phyloP scores from a whole-genome alignment of 2,329 filamentous ascomycete genomes.

The Arthrobotrys sinensis region DNA sequence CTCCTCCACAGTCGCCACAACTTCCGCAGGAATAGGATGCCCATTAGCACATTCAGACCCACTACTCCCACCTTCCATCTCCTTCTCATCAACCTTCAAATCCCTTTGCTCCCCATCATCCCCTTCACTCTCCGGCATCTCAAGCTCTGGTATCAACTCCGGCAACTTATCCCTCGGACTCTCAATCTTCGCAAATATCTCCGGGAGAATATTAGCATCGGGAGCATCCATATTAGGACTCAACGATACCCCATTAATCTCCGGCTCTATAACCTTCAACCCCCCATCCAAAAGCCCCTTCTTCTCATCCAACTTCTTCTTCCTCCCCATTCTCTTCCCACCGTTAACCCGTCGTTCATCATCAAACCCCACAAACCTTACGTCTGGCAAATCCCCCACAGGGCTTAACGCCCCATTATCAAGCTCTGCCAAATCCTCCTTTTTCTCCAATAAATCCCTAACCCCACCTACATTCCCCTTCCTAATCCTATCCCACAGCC shows the following conservation, averaged over 20 bases:
- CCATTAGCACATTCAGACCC: conserved; percentile 36
- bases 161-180: conserved; percentile 56
- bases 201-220: conserved; percentile 44
- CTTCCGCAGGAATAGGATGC: conserved; percentile 39
- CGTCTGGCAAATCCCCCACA: conserved; percentile 46
- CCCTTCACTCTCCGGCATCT: conserved; percentile 55
- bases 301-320: conserved; percentile 8
- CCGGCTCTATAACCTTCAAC: conserved; percentile 39
- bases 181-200: conserved; percentile 58
- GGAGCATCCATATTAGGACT: conserved; percentile 58
- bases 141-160: conserved; percentile 57
- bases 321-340: conserved; percentile 32
- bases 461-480: conserved; percentile 83
- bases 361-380: conserved; percentile 54
- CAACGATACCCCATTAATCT: conserved; percentile 43
- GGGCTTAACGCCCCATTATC: conserved; percentile 43
- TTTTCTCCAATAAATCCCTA: conserved; percentile 80
- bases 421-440: conserved; percentile 62
- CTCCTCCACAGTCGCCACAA: conserved; percentile 42
- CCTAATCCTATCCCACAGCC: conserved; percentile 87
- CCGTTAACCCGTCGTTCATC: conserved; percentile 34
- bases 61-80: conserved; percentile 13
- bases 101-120: conserved; percentile 57
- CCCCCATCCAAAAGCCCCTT: conserved; percentile 24
- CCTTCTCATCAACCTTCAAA: conserved; percentile 53